Percentiles rank a stretch among this genome's conserved stretches.
Evolutionary conservation across 1,139 yeast genomes (phyloP).

Genomic region (Yamadazyma mexicana): DNA sequence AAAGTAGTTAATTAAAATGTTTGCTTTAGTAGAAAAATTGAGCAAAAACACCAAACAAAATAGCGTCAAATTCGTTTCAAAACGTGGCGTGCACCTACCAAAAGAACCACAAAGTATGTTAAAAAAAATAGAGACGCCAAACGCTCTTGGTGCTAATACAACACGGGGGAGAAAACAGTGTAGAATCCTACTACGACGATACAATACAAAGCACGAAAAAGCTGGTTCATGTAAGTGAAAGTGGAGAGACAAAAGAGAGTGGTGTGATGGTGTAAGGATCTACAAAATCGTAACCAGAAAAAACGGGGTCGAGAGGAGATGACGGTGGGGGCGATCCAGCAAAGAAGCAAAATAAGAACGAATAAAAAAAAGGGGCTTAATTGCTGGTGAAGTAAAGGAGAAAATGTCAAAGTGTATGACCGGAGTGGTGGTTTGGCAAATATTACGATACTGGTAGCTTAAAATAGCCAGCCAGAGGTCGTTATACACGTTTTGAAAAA

Average conservation of each 20-base stretch:
- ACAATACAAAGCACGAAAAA: too few relatives aligned
- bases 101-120: background rate
- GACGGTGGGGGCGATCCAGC: background rate
- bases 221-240: too few relatives aligned
- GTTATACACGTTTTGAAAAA: too few relatives aligned
- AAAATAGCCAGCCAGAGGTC: too few relatives aligned
- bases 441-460: too few relatives aligned
- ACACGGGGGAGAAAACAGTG: background rate
- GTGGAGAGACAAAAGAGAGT: too few relatives aligned
- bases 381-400: background rate
- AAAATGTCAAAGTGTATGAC: too few relatives aligned
- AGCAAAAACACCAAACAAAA: background rate
- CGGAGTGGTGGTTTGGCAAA: too few relatives aligned
- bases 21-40: constrained; percentile 1
- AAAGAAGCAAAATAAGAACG: background rate
- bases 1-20: background rate
- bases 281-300: background rate
- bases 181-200: too few relatives aligned
- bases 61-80: background rate
- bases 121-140: too few relatives aligned
- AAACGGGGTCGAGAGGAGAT: background rate
- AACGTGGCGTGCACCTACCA: background rate
- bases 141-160: background rate
- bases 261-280: too few relatives aligned
- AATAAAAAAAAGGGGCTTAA: too few relatives aligned